Base-by-base conservation (phyloP, 202 grass and related monocot genomes). In the Carex sylvatica region DNA sequence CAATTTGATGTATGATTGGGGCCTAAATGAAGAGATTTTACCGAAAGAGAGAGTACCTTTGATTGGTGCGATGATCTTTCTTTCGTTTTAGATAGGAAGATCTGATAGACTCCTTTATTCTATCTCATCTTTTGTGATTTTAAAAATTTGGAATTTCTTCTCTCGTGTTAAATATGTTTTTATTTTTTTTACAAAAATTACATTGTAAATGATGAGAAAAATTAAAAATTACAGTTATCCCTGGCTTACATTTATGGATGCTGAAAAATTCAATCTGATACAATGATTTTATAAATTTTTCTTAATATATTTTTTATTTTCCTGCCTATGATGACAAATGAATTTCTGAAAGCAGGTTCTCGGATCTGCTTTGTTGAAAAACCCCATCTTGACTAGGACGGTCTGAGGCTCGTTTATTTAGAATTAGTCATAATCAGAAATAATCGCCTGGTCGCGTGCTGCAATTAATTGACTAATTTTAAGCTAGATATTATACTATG, bases 141-240 rank as follows among this genome's bases (percentile, higher is more conserved):
- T 1, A 2, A 28, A 28, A 28, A 2, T 28, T 74, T 71, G 33
- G 0, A 31, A 24, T 7, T 47, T 30, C n/a, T 56, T 54, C 7
- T 40, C 22, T 56, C 30, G 52, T 75, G 18, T 20, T 74, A 30
- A 40, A n/a, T 6, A 54, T 14, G n/a, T n/a, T n/a, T n/a, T 36
- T 4, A 10, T 68, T 65, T 65, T 20, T 0, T 16, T 5, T 28
- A 18, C 14, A 61, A 60, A 56, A 61, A 20, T 56, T 24, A 16
- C 28, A 64, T 42, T 76, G 82, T 84, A 63, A 35, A 60, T 85
- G 83, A 85, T 85, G 83, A 85, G 18, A 80, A 59, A 62, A 70
- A 40, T 8, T 14, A 16, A 85, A 55, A 64, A 68, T 49, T 66
- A 68, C 83, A 85, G 83, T 85, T 85, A 80, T 85, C 74, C 83